Base-by-base conservation (phyloP, 345 rosid species). In the Eutrema yunnanense region DNA sequence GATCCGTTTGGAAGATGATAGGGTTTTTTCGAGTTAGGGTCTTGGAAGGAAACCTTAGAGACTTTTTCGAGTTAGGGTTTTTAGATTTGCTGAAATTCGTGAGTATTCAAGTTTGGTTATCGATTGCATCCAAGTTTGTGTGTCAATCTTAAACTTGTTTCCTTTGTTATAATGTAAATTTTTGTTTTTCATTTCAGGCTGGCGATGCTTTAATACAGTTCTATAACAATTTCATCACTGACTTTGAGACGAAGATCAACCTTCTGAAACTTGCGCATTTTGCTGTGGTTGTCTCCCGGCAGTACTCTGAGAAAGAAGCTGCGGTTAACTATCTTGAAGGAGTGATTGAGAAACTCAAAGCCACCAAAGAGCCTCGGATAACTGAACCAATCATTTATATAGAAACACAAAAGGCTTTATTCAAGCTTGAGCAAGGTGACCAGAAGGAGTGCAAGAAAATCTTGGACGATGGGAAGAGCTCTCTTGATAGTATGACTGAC, bases 261-360 rank as follows among this genome's bases (percentile, higher is more conserved):
- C 99, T 86, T 62, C 89, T 96, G 73, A 96, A 92, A 86, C 98
- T 96, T 73, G 97, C 98, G 0, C 99, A 92, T 75, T 92, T 96
- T 73, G 90, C 98, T 37, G 97, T 88, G 51, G 87, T 90, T 41
- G 96, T 96, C 63, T 96, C 99, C 16, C 79, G 92, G 65, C 98
- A 84, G 79, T 92, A 92, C 84, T 5, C 89, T 37, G 98, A 90
- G 90, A 96, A 89, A 82, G 96, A 92, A 75, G 96, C 98, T 73
- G 98, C 98, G 5, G 87, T 89, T 71, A 68, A 78, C 55, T 96
- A 86, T 82, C 98, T 96, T 41, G 86, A 89, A 55, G 90, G 95
- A 65, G 86, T 96, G 62, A 92, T 89, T 71, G 96, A 89, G 70
- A 96, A 96, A 74, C 92, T 96, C 57, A 82, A 13, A 56, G 85